Evolutionary conservation across 192 early-diverging fungal species (phyloP), one percentile per base, ranked within the genome.

Genomic region (Backusella psychrophila): DNA sequence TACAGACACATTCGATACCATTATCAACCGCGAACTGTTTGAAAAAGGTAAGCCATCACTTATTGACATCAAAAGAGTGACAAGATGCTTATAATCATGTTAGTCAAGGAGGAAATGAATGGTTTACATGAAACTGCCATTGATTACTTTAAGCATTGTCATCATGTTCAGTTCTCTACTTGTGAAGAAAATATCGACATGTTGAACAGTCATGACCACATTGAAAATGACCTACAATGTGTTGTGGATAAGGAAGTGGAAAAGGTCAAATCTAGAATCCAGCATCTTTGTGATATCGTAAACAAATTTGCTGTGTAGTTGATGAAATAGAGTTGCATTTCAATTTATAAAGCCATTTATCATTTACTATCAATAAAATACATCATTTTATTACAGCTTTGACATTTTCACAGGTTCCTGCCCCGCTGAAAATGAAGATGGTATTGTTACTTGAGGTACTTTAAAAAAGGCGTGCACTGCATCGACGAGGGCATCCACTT

Each of bases 401-500:
- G 56, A 6, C 23, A 29, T 63, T 63, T 29, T 63, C 9, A 63
- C 23, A 23, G 56, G 56, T 63, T 63, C 56, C 56, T 26, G 56
- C 56, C 56, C 56, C 23, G 23, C 12, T 63, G 26, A 26, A 26
- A 63, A 29, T 29, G 56, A 21, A 2, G 19, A 2, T 63, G 56
- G 8, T 63, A 29, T 63, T 63, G 56, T 63, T 19, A 49, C 17
- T 49, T 49, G 17, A 3, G 56, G 56, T 63, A 63, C 23, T 26
- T 44, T 31, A 56, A 83, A 83, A 44, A 75, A 83, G 3, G 31
- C 4, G 69, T 83, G 75, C 17, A 78, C 75, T 14, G 75, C 59
- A 6, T 75, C 17, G 3, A 78, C 76, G 4, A 83, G 65, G 2
- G 35, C n/a, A 67, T 83, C 70, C 6, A 96, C 85, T 72, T 96